Conservation (phyloP, 73 alveolate genomes). For the Paramecium bursaria region DNA sequence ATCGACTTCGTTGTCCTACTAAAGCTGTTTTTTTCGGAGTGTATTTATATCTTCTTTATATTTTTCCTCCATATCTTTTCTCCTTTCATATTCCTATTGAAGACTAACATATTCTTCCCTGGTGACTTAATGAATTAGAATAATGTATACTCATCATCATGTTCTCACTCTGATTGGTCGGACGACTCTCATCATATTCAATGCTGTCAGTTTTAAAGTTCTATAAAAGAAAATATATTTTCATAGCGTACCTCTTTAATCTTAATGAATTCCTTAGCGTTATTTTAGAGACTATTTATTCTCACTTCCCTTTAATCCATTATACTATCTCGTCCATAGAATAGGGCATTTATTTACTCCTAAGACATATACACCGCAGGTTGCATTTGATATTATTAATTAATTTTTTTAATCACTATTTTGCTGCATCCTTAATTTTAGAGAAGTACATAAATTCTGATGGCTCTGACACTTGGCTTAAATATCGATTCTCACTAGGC, state of each 20-base stretch:
- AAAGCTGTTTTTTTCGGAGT: too few relatives aligned
- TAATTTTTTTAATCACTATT: too few relatives aligned
- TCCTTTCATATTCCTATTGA: slow-evolving; percentile 43
- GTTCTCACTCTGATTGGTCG: slow-evolving; percentile 56
- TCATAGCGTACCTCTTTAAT: slow-evolving; percentile 22
- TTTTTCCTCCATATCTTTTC: slow-evolving; percentile 60
- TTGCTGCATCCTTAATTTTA: too few relatives aligned
- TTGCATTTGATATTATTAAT: too few relatives aligned
- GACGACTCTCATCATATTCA: slow-evolving; percentile 56
- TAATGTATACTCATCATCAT: slow-evolving; percentile 59
- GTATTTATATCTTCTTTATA: slow-evolving; percentile 50
- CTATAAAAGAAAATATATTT: slow-evolving; percentile 5
- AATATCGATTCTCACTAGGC: too few relatives aligned
- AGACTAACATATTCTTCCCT: slow-evolving; percentile 46
- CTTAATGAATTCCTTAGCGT: background rate
- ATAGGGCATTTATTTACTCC: slow-evolving; percentile 42
- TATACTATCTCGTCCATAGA: slow-evolving; percentile 5
- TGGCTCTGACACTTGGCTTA: too few relatives aligned
- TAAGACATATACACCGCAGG: slow-evolving; percentile 59
- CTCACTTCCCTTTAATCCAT: slow-evolving; percentile 39
- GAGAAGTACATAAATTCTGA: too few relatives aligned
- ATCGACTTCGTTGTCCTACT: too few relatives aligned
- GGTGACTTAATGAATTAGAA: slow-evolving; percentile 14
- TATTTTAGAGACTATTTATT: slow-evolving; percentile 31
- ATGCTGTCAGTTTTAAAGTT: slow-evolving; percentile 25